Conservation (phyloP, 2,329 filamentous ascomycete species). For the Nemania sp. region DNA sequence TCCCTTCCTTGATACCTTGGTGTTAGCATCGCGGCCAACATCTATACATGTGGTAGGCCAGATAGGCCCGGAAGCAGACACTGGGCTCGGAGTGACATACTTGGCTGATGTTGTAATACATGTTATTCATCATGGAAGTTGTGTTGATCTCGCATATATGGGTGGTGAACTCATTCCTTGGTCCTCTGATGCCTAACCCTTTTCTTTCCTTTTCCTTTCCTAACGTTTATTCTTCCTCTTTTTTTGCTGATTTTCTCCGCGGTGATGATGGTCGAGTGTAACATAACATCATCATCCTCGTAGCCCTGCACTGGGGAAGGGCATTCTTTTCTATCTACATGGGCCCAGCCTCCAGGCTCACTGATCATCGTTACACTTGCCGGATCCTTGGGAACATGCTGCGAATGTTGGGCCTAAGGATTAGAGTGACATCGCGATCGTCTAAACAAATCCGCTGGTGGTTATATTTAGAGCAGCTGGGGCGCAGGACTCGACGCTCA, state of each 20-base stretch:
- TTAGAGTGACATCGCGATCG: slow-evolving; percentile 22
- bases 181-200: neutral
- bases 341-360: neutral
- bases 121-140: slow-evolving; percentile 16
- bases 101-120: slow-evolving; percentile 17
- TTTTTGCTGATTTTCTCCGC: neutral
- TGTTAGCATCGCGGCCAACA: slow-evolving; percentile 9
- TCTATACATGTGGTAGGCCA: neutral
- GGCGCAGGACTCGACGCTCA: no score
- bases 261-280: neutral
- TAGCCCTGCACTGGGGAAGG: neutral
- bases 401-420: slow-evolving; percentile 2
- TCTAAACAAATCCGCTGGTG: slow-evolving; percentile 21
- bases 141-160: neutral
- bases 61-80: neutral
- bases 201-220: neutral
- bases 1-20: slow-evolving; percentile 15
- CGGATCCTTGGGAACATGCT: neutral
- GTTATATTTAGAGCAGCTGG: slow-evolving; percentile 24
- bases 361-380: slow-evolving; percentile 10
- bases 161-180: neutral
- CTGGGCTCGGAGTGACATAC: slow-evolving; percentile 10
- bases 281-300: neutral
- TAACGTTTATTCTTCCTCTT: neutral
- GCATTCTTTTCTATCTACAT: slow-evolving; percentile 11